Evolutionary conservation across 2,329 filamentous ascomycete species (phyloP), one percentile per base, ranked within the genome.

Genomic region (Trichoderma endophyticum): DNA sequence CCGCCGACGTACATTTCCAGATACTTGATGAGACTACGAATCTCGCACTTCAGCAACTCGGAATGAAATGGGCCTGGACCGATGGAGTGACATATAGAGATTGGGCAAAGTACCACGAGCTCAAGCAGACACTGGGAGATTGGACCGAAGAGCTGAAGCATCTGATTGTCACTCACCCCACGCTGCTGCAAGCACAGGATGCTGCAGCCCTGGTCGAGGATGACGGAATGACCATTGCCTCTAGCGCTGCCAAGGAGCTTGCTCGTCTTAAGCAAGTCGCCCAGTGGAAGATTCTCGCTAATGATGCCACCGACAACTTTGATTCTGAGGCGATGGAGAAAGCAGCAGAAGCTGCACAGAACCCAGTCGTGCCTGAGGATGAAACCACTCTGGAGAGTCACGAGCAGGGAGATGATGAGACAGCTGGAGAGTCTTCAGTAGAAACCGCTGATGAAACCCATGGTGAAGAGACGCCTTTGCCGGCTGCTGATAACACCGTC

Each of bases 51-150:
- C 93, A 97, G 79, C 93, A 97, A 80, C 94, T 98, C 69, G 95
- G 95, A 71, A 95, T 97, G 90, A 89, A 89, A 78, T 99, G 96
- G 95, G 94, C 95, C 14, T 97, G 93, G 91, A 96, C 94, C 83
- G 94, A 98, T 72, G 94, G 94, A 36, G 89, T 99, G 73, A 97
- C 95, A 1, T 98, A 99, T 86, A 95, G 97, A 81, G 94, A 99
- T 80, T 99, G 96, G 96, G 90, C 92, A 73, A 96, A 95, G 80
- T 99, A 97, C 79, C 94, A 98, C 80, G 90, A 93, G 73, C 86
- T 99, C 72, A 97, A 93, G 83, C 89, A 88, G 69, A 91, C 92
- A 14, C 93, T 98, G 67, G 91, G 92, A 62, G 90, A 93, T 77
- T 98, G 95, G 94, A 92, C 93, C 70, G 86, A 89, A 43, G 93